These are phyloP conservation scores for Exobasidium rhododendri DNA, from an alignment of 1,284 basidiomycete species.

Conservation along the genomic window DNA sequence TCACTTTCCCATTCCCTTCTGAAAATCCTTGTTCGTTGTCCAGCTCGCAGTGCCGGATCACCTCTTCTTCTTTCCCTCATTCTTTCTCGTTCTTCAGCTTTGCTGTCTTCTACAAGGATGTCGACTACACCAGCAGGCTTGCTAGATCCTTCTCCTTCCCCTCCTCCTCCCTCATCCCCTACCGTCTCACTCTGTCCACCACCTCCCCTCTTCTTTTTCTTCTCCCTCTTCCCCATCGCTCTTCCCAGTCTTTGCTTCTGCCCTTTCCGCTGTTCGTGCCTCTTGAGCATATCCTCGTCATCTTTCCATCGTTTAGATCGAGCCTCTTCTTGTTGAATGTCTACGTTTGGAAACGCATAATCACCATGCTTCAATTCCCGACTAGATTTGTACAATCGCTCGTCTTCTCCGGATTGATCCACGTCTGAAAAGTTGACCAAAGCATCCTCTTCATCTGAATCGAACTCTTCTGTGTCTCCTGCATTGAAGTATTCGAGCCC, in stretches of 20 bases:
- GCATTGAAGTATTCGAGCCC: constrained; percentile 24
- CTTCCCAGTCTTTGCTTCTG: neutral
- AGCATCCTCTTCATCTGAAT: constrained; percentile 45
- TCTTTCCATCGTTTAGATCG: constrained; percentile 23
- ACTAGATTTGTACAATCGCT: constrained; percentile 68
- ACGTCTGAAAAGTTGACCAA: constrained; percentile 64
- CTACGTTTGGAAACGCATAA: constrained; percentile 84
- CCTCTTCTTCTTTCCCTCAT: constrained; percentile 35
- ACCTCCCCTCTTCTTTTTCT: constrained; percentile 16
- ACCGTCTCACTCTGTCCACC: constrained; percentile 4
- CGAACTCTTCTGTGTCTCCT: neutral
- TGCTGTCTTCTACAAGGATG: constrained; percentile 35
- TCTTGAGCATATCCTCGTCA: constrained; percentile 33
- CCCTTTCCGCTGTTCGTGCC: constrained; percentile 20
- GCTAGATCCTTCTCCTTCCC: neutral
- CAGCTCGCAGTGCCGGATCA: constrained; percentile 38
- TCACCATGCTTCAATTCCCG: constrained; percentile 80
- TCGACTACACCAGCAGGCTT: constrained; percentile 31
- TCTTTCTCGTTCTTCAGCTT: constrained; percentile 40
- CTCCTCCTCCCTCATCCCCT: constrained; percentile 18
- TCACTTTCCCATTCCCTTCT: constrained; percentile 29
- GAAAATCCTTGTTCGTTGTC: constrained; percentile 36
- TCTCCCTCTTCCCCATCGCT: constrained; percentile 12
- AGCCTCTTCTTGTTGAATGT: constrained; percentile 68
- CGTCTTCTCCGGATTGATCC: constrained; percentile 61